Evolutionary conservation across 2,329 filamentous ascomycete genomes (phyloP).

Genomic region (Cladosporium sphaerospermum): DNA sequence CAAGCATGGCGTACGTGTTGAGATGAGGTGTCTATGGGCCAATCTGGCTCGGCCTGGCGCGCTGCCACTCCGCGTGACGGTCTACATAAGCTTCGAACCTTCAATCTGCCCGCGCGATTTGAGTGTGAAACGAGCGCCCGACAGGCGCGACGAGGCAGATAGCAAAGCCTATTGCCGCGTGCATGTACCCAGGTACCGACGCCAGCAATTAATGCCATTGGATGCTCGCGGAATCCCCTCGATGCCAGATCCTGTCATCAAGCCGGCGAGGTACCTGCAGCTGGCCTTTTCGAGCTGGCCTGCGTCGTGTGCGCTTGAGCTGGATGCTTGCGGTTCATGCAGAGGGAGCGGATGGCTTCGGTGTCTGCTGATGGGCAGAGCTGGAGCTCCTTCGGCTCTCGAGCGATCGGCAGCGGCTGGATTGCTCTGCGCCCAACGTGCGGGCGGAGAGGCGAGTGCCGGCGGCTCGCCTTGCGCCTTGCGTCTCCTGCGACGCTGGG

Average conservation of each 20-base stretch:
- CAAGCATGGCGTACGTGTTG: conserved; percentile 3
- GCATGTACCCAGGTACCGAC: conserved; percentile 4
- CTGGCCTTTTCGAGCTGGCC: conserved; percentile 7
- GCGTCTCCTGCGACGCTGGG: background rate
- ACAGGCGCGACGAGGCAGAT: background rate
- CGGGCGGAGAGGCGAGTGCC: background rate
- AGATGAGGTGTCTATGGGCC: background rate
- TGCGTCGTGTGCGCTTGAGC: conserved; percentile 6
- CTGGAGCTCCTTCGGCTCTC: conserved; percentile 1
- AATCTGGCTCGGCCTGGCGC: conserved; percentile 5
- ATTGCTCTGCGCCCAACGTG: conserved; percentile 8
- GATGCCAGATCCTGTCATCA: conserved; percentile 9
- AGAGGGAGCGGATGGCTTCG: conserved; percentile 1
- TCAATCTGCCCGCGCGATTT: conserved; percentile 4
- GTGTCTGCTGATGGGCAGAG: conserved; percentile 10
- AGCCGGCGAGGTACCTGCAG: conserved; percentile 10
- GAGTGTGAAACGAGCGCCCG: conserved; percentile 7
- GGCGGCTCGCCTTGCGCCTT: background rate
- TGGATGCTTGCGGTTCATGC: conserved; percentile 8
- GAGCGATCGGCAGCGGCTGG: conserved; percentile 3
- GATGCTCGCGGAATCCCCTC: background rate
- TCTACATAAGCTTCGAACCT: conserved; percentile 11
- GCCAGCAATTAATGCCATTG: background rate
- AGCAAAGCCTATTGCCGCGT: background rate
- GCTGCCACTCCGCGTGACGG: conserved; percentile 8